Conservation (phyloP, 2,329 filamentous ascomycete genomes). For the Arthrinium puccinioides region DNA sequence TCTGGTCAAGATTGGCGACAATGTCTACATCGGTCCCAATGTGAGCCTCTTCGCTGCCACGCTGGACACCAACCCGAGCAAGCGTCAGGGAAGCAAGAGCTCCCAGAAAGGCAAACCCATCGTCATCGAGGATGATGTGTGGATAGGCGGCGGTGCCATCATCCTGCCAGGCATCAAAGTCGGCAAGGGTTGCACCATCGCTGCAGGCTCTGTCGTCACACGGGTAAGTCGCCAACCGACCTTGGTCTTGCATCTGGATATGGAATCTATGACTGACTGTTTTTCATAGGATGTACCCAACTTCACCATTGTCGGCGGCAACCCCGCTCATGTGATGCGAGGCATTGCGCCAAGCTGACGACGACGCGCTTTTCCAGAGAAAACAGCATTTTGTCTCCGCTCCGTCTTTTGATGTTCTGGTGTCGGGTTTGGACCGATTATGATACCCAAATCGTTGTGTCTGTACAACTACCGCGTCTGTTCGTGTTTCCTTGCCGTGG, state of each 20-base stretch:
- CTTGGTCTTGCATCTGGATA: background rate
- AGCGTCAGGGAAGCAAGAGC: slow-evolving; percentile 66
- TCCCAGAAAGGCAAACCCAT: slow-evolving; percentile 65
- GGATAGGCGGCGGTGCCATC: slow-evolving; percentile 69
- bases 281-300: slow-evolving; percentile 51
- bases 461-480: background rate
- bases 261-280: slow-evolving; percentile 10
- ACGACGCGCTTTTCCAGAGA: too few species aligned
- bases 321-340: slow-evolving; percentile 54
- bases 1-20: slow-evolving; percentile 72
- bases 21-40: slow-evolving; percentile 71
- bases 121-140: slow-evolving; percentile 77
- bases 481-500: background rate
- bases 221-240: slow-evolving; percentile 42
- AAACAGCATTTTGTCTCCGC: too few species aligned
- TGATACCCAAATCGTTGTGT: slow-evolving; percentile 3
- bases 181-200: slow-evolving; percentile 71
- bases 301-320: slow-evolving; percentile 63
- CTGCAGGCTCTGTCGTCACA: slow-evolving; percentile 78
- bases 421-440: background rate
- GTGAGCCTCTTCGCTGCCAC: slow-evolving; percentile 79
- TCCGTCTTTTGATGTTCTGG: background rate
- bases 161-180: slow-evolving; percentile 76
- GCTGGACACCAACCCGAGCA: slow-evolving; percentile 64
- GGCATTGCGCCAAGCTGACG: too few species aligned